phyloP scores from a whole-genome alignment of 1,284 basidiomycete genomes.

The Sanghuangporus sanghuang region DNA sequence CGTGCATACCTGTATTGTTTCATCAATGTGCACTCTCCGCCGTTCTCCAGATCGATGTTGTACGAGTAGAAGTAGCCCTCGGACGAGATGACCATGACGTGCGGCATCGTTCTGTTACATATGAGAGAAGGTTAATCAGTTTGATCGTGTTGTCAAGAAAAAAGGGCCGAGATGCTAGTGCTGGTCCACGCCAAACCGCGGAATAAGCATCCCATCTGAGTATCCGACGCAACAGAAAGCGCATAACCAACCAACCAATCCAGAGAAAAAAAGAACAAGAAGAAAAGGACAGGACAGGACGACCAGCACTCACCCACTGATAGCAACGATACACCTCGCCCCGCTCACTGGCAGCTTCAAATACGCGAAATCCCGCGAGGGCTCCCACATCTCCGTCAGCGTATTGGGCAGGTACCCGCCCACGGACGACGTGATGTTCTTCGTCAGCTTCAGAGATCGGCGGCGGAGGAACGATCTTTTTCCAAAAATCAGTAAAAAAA shows the following conservation, averaged over 20 bases:
- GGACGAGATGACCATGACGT: constrained; percentile 95
- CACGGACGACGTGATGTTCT: constrained; percentile 75
- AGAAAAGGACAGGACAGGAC: background rate
- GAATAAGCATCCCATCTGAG: no score
- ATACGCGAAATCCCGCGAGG: constrained; percentile 91
- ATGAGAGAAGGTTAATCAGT: background rate
- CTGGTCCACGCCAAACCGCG: background rate
- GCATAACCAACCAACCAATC: background rate
- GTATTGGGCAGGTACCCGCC: constrained; percentile 90
- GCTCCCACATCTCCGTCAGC: constrained; percentile 96
- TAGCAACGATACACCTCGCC: constrained; percentile 76
- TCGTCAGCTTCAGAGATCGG: constrained; percentile 74
- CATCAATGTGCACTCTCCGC: constrained; percentile 92
- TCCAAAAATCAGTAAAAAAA: constrained; percentile 1
- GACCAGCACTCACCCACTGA: constrained; percentile 62
- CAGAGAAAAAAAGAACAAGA: no score
- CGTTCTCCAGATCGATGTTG: constrained; percentile 92
- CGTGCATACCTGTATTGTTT: constrained; percentile 80
- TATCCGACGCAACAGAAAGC: no score
- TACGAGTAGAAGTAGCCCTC: constrained; percentile 97
- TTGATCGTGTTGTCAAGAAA: background rate
- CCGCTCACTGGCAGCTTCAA: constrained; percentile 83
- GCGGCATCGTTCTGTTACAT: constrained; percentile 74
- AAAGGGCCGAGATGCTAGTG: no score
- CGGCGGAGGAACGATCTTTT: constrained; percentile 38